A percentile compares a stretch with the other conserved stretches of the same genome.
Conservation (phyloP, 495 filamentous ascomycete species). For the Terfezia claveryi region DNA sequence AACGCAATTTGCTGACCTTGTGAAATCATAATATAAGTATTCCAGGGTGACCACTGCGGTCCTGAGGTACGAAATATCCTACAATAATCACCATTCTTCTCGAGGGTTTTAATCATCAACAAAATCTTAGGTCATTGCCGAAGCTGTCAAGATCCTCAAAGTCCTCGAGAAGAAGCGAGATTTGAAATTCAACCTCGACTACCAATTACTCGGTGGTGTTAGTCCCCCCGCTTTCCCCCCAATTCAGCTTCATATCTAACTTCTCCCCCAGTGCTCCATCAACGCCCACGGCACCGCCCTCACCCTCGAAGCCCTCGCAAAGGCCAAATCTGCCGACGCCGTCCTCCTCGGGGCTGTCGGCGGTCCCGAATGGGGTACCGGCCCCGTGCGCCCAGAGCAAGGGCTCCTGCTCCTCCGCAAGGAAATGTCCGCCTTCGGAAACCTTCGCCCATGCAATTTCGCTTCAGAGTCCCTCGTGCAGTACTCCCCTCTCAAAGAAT, state of each 20-base stretch:
- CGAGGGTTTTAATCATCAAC: not conserved
- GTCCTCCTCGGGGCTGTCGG: constrained; percentile 89
- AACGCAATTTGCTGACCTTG: too few relatives aligned
- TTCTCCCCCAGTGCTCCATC: constrained; percentile 40
- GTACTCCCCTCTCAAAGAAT: constrained; percentile 68
- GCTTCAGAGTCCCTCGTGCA: constrained; percentile 73
- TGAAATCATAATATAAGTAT: constrained; percentile 24
- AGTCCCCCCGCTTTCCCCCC: constrained; percentile 21
- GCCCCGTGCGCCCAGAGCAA: constrained; percentile 76
- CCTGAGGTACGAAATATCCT: constrained; percentile 47
- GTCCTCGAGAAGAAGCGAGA: constrained; percentile 46
- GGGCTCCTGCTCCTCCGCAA: constrained; percentile 85
- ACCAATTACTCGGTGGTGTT: constrained; percentile 85
- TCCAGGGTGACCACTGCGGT: constrained; percentile 80
- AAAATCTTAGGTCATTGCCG: not conserved
- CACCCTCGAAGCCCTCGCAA: constrained; percentile 62
- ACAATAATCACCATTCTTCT: not conserved
- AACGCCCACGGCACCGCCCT: constrained; percentile 56
- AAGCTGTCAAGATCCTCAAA: constrained; percentile 38
- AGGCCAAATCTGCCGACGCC: constrained; percentile 77
- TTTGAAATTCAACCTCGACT: constrained; percentile 70
- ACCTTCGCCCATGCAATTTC: constrained; percentile 95
- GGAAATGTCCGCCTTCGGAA: constrained; percentile 83
- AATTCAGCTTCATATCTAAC: not conserved
- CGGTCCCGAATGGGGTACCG: constrained; percentile 93